phyloP scores from a whole-genome alignment of 768 basidiomycete genomes.

The Boletellus emodensis region DNA sequence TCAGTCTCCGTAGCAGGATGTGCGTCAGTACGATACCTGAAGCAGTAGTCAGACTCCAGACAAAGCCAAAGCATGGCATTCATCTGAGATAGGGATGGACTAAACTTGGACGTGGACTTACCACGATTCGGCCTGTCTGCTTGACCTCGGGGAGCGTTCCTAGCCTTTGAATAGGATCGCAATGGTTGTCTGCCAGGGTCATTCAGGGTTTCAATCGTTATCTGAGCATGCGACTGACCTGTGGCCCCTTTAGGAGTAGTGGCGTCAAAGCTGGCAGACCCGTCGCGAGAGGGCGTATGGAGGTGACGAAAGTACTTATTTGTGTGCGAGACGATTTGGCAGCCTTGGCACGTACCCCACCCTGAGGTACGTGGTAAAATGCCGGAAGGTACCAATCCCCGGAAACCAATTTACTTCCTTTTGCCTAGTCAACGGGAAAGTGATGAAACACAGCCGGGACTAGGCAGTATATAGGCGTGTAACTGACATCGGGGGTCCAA shows the following conservation, averaged over 20 bases:
- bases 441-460: not conserved
- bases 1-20: not conserved
- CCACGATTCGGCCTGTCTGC: not conserved
- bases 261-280: not conserved
- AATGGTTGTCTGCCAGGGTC: not conserved
- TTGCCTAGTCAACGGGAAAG: conserved; percentile 8
- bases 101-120: not conserved
- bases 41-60: not conserved
- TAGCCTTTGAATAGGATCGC: not conserved
- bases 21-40: not conserved
- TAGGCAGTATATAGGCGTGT: not conserved
- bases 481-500: conserved; percentile 19
- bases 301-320: not conserved
- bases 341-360: not conserved
- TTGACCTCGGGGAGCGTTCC: not conserved
- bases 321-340: not conserved
- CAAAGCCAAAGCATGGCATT: not conserved
- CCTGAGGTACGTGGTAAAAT: conserved; percentile 8
- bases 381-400: conserved; percentile 20
- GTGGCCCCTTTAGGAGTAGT: conserved; percentile 3
- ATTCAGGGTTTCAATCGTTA: not conserved
- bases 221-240: conserved; percentile 7
- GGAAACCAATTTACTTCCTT: conserved; percentile 4
- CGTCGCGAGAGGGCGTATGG: not conserved
- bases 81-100: not conserved